Evolutionary conservation across 768 basidiomycete species (phyloP).

Genomic region (Suillus clintonianus): DNA sequence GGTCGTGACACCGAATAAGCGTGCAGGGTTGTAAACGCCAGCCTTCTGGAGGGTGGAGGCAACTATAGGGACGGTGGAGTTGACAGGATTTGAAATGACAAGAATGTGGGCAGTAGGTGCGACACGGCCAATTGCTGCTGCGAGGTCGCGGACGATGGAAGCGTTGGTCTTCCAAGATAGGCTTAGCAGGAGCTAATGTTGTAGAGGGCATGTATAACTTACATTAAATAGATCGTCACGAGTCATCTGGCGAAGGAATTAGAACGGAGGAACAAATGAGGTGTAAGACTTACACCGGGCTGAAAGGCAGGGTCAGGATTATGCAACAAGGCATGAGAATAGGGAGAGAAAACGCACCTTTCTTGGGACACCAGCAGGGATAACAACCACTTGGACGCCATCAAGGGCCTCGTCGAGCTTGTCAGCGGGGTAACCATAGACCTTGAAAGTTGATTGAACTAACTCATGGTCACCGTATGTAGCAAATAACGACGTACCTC

Average conservation of each 20-base stretch:
- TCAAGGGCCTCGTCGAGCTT: constrained; percentile 89
- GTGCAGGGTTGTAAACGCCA: constrained; percentile 87
- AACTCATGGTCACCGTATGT: constrained; percentile 4
- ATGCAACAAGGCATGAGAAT: neutral
- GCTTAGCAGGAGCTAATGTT: neutral
- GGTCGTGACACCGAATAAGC: constrained; percentile 95
- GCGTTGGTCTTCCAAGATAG: constrained; percentile 76
- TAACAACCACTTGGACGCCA: constrained; percentile 90
- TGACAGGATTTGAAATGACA: constrained; percentile 99
- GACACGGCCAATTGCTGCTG: constrained; percentile 81
- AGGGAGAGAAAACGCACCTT: constrained; percentile 59
- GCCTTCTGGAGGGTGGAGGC: constrained; percentile 89
- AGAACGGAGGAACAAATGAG: constrained; percentile 19
- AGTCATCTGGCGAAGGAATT: constrained; percentile 70
- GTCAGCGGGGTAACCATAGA: constrained; percentile 79
- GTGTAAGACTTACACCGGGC: constrained; percentile 73
- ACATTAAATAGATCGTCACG: constrained; percentile 97
- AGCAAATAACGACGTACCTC: constrained; percentile 51
- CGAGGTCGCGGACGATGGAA: constrained; percentile 96
- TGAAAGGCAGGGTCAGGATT: constrained; percentile 39
- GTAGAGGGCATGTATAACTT: constrained; percentile 28
- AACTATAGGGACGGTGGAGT: constrained; percentile 97
- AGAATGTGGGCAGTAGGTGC: constrained; percentile 91
- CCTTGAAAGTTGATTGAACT: constrained; percentile 41
- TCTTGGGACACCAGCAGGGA: constrained; percentile 98